Evolutionary conservation across 352 stramenopile species (phyloP).

Genomic region (Pythium pyrilobum): DNA sequence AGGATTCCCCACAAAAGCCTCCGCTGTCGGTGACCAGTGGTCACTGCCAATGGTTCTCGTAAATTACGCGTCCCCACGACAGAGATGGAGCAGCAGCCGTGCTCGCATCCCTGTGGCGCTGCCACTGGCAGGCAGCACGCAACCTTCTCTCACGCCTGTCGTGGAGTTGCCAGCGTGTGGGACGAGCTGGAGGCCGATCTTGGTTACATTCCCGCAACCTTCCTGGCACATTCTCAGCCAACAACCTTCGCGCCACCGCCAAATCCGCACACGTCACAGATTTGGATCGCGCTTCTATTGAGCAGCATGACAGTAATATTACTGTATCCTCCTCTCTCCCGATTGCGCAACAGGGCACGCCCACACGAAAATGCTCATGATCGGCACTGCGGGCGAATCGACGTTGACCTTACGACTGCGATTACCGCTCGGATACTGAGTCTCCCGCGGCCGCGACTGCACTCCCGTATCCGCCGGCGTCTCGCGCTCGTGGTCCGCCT

Average conservation of each 20-base stretch:
- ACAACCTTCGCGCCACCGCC: conserved; percentile 1
- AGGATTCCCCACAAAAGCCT: too few species aligned
- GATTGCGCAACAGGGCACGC: conserved; percentile 10
- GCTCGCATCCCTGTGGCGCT: too few species aligned
- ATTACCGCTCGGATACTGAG: background rate
- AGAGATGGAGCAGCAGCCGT: conserved; percentile 10
- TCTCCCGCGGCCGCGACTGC: background rate
- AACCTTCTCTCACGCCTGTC: too few species aligned
- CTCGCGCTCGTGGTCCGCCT: background rate
- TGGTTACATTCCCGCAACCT: background rate
- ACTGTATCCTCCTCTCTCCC: background rate
- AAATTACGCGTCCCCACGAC: conserved; percentile 9
- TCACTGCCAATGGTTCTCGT: too few species aligned
- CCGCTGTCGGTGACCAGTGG: too few species aligned
- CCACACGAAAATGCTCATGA: conserved; percentile 8
- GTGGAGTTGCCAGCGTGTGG: too few species aligned
- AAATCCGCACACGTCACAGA: conserved; percentile 6
- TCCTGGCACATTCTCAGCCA: background rate
- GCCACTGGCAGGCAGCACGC: too few species aligned
- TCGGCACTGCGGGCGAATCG: background rate
- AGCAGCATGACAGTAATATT: too few species aligned
- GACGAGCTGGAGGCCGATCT: too few species aligned
- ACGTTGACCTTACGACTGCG: too few species aligned
- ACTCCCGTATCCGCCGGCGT: background rate
- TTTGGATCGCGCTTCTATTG: background rate